Percentiles rank a stretch among this genome's conserved stretches.
Evolutionary conservation across 345 rosid species (phyloP).

Genomic region (Cochlearia excelsa): DNA sequence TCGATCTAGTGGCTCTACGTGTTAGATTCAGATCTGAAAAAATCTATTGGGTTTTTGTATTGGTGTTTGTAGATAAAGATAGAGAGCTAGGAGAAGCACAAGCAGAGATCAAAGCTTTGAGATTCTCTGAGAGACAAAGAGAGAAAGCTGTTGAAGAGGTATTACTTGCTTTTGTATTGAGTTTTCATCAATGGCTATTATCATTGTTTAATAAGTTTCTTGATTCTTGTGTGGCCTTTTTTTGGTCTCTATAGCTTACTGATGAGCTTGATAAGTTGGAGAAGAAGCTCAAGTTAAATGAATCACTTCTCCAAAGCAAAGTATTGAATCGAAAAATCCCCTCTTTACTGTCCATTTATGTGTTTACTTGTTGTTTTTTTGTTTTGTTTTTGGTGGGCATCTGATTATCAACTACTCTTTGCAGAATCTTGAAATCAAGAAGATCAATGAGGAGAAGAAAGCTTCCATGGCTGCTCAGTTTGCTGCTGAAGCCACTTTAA

Average conservation of each 20-base stretch:
- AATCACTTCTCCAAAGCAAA: constrained; percentile 60
- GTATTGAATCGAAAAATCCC: constrained; percentile 34
- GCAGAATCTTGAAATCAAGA: constrained; percentile 71
- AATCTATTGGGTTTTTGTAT: neutral
- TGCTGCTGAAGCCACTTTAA: too few relatives aligned
- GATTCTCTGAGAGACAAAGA: constrained; percentile 70
- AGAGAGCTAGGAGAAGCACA: constrained; percentile 87
- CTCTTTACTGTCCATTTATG: neutral
- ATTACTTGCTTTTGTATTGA: too few relatives aligned
- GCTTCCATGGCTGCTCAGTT: too few relatives aligned
- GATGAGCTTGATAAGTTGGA: too few relatives aligned
- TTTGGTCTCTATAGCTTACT: neutral
- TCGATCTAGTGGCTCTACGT: constrained; percentile 56
- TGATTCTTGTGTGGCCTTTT: too few relatives aligned
- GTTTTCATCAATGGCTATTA: too few relatives aligned
- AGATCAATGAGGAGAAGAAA: too few relatives aligned
- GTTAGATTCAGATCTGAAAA: constrained; percentile 34
- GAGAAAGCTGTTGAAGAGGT: constrained; percentile 99
- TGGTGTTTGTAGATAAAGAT: constrained; percentile 67
- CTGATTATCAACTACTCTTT: neutral
- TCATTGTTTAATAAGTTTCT: too few relatives aligned
- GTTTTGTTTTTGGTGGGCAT: neutral
- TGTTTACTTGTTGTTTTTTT: neutral
- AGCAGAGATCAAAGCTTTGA: constrained; percentile 90
- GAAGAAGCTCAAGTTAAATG: too few relatives aligned